Conservation (phyloP, 176 grass and related monocot genomes). For the Leersia perrieri region DNA sequence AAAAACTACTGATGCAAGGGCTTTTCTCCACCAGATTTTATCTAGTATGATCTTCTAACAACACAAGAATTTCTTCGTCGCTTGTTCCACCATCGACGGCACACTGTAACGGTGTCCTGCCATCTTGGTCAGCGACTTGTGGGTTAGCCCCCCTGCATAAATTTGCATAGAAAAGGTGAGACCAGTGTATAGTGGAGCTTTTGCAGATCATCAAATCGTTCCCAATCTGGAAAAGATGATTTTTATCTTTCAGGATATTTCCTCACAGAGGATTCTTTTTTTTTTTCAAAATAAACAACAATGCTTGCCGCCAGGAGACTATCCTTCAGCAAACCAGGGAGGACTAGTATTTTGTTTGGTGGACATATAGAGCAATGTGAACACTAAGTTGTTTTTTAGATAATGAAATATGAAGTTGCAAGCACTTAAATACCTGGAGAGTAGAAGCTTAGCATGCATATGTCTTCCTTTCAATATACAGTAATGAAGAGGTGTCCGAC, state of each 20-base stretch:
- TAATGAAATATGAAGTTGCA: no score
- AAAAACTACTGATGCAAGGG: background rate
- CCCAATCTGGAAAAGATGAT: background rate
- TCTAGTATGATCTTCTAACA: constrained; percentile 79
- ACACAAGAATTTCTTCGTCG: constrained; percentile 71
- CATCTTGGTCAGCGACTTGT: constrained; percentile 63
- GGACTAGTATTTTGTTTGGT: background rate
- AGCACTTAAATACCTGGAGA: constrained; percentile 64
- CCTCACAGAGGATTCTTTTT: background rate
- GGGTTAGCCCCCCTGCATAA: constrained; percentile 66
- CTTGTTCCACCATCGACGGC: constrained; percentile 64
- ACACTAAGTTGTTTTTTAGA: no score
- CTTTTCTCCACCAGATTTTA: constrained; percentile 28
- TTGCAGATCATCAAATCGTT: background rate
- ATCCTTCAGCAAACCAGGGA: background rate
- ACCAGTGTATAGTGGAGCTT: background rate
- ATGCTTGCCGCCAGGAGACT: background rate
- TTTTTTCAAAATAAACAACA: no score
- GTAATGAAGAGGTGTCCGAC: constrained; percentile 83
- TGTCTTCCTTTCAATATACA: constrained; percentile 78
- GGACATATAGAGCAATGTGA: constrained; percentile 10
- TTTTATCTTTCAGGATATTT: background rate
- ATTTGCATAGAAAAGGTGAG: constrained; percentile 5
- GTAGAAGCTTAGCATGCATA: constrained; percentile 69
- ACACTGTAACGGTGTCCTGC: constrained; percentile 80